Base-by-base conservation (phyloP, 257 asterid genomes). In the Solanum pinnatisectum region DNA sequence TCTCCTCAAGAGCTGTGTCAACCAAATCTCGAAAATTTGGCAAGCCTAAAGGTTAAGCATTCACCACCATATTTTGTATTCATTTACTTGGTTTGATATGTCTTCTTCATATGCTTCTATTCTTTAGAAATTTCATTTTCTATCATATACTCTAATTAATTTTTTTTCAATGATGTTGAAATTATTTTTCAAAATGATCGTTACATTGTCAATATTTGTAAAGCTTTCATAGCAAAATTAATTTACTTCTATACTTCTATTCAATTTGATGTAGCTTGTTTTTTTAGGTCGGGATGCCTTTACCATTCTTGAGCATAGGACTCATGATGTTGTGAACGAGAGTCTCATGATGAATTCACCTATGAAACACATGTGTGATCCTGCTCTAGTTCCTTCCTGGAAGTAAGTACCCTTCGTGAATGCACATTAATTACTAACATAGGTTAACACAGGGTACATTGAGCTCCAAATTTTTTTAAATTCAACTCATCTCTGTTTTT, bases 361-460 rank as follows among this genome's bases (percentile, higher is more conserved):
- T 30, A 83, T 56, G 84, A 44, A 39, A 37, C 63, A 52, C 84
- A 85, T 63, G 65, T 36, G 8, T 37, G 72, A 73, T 87, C 98
- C 96, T 86, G 91, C 93, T 89, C 27, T 37, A 84, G 88, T 87
- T 73, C 92, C 91, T 89, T 71, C 92, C 52, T 95, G 98, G 96
- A 93, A 90, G 97, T 94, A 92, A 91, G 94, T 90, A n/a, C n/a
- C n/a, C 5, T 40, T 77, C 13, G 8, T 77, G 13, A 52, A 78
- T n/a, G 14, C 14, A 14, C 37, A n/a, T 78, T 23, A 39, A 39
- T 23, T 78, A n/a, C 15, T 44, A n/a, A n/a, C 84, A 42, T 2
- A 40, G 5, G 10, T 37, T 22, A 67, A 67, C 30, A 60, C 1
- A 11, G 1, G 72, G 2, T 33, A 18, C 3, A 73, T 1, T 73